Percentiles rank a stretch among this genome's conserved stretches.
These are phyloP conservation scores for Plectosphaerella sp. DNA, from an alignment of 2,329 filamentous ascomycete genomes.

Conservation along the genomic window DNA sequence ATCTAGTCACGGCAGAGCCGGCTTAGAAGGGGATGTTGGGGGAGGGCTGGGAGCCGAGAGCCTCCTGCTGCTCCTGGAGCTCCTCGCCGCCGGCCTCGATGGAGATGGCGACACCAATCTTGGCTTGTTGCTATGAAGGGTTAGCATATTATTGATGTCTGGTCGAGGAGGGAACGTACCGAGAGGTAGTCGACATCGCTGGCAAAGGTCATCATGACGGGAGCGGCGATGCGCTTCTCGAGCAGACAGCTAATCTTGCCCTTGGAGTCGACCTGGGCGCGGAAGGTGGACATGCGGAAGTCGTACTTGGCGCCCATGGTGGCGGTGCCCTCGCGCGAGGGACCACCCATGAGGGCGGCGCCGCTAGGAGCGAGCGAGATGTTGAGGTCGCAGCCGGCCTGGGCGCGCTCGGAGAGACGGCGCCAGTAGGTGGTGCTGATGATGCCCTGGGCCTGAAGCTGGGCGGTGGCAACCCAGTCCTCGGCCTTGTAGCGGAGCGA, in stretches of 20 bases:
- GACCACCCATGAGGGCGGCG: conserved; percentile 69
- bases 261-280: conserved; percentile 91
- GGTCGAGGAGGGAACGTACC: conserved; percentile 53
- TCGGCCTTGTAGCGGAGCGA: conserved; percentile 84
- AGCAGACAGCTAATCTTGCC: conserved; percentile 90
- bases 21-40: conserved; percentile 63
- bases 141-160: conserved; percentile 18
- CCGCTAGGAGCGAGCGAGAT: conserved; percentile 69
- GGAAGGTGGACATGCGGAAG: conserved; percentile 92
- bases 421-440: conserved; percentile 94
- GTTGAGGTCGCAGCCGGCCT: conserved; percentile 93
- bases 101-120: conserved; percentile 90
- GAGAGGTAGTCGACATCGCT: conserved; percentile 95
- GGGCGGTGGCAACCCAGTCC: conserved; percentile 90
- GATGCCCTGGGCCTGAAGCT: conserved; percentile 77
- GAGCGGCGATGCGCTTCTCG: conserved; percentile 92
- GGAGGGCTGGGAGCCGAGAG: conserved; percentile 45
- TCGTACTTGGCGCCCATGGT: conserved; percentile 97
- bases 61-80: conserved; percentile 78
- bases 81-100: conserved; percentile 84
- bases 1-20: conserved; percentile 1
- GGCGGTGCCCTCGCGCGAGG: conserved; percentile 82
- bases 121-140: conserved; percentile 73
- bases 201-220: conserved; percentile 90
- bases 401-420: conserved; percentile 86